These are phyloP conservation scores for Epichloe scottii DNA, from an alignment of 2,329 filamentous ascomycete species.

Conservation along the genomic window DNA sequence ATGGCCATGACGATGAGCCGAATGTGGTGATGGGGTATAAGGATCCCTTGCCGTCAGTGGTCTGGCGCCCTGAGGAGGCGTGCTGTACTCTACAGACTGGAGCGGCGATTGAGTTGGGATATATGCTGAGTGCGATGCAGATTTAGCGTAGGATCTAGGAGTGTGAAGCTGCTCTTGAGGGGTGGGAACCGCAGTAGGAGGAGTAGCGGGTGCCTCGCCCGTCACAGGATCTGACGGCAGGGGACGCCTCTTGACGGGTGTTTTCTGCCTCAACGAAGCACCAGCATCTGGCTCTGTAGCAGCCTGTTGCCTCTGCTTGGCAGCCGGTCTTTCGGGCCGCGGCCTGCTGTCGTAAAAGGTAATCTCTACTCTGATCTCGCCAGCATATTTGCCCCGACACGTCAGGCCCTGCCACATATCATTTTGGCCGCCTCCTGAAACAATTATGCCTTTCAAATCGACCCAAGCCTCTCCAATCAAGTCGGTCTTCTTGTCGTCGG, in stretches of 20 bases:
- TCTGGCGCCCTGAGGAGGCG: constrained; percentile 18
- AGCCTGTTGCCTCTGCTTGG: constrained; percentile 37
- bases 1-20: constrained; percentile 18
- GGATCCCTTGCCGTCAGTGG: constrained; percentile 17
- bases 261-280: constrained; percentile 33
- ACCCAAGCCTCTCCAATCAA: constrained; percentile 92
- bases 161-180: constrained; percentile 31
- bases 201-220: constrained; percentile 30
- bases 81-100: constrained; percentile 39
- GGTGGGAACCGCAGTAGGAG: constrained; percentile 12
- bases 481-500: constrained; percentile 96
- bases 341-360: constrained; percentile 89
- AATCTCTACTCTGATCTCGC: constrained; percentile 86
- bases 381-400: constrained; percentile 89
- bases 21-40: constrained; percentile 22
- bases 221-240: constrained; percentile 67
- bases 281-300: constrained; percentile 23
- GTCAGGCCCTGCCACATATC: constrained; percentile 84
- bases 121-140: constrained; percentile 24
- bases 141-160: constrained; percentile 33
- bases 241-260: constrained; percentile 68
- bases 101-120: constrained; percentile 40
- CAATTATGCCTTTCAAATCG: constrained; percentile 66
- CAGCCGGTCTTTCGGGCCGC: constrained; percentile 58
- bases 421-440: constrained; percentile 79